Conservation (phyloP, 2,329 filamentous ascomycete species). For the Cytospora chrysosperma region DNA sequence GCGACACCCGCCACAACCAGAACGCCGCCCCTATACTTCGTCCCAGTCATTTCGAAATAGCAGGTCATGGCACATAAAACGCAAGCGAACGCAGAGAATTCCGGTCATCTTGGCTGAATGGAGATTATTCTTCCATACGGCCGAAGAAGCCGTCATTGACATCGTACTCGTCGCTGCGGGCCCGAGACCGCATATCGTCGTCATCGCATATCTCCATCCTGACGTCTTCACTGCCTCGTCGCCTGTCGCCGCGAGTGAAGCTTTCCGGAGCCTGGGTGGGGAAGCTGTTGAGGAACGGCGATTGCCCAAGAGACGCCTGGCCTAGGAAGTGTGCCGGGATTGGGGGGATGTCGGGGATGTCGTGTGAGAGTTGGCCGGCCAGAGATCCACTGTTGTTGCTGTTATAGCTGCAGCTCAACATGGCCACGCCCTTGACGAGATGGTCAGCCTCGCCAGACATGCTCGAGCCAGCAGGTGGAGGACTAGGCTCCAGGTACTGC, state of each 20-base stretch:
- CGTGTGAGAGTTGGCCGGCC: constrained; percentile 61
- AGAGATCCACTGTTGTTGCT: constrained; percentile 67
- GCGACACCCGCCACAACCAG: constrained; percentile 11
- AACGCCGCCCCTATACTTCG: constrained; percentile 28
- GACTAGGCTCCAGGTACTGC: constrained; percentile 72
- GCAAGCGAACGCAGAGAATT: constrained; percentile 19
- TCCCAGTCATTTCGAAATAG: constrained; percentile 15
- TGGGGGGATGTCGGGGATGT: constrained; percentile 84
- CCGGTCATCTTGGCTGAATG: constrained; percentile 6
- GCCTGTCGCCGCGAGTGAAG: constrained; percentile 57
- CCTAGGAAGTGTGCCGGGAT: constrained; percentile 78
- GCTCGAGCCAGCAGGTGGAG: constrained; percentile 75
- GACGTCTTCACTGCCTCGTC: constrained; percentile 55
- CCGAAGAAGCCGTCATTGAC: constrained; percentile 81
- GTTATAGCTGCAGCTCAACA: constrained; percentile 87
- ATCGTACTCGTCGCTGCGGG: constrained; percentile 82
- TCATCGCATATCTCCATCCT: constrained; percentile 72
- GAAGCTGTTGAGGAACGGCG: constrained; percentile 64
- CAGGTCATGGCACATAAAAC: constrained; percentile 24
- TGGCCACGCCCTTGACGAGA: constrained; percentile 83
- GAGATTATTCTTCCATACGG: constrained; percentile 83
- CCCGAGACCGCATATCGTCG: constrained; percentile 58
- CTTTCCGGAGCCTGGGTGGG: constrained; percentile 61
- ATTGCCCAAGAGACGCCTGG: constrained; percentile 57
- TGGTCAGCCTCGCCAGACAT: constrained; percentile 79